Base-by-base conservation (phyloP, 345 rosid genomes). In the Balakata baccata region DNA sequence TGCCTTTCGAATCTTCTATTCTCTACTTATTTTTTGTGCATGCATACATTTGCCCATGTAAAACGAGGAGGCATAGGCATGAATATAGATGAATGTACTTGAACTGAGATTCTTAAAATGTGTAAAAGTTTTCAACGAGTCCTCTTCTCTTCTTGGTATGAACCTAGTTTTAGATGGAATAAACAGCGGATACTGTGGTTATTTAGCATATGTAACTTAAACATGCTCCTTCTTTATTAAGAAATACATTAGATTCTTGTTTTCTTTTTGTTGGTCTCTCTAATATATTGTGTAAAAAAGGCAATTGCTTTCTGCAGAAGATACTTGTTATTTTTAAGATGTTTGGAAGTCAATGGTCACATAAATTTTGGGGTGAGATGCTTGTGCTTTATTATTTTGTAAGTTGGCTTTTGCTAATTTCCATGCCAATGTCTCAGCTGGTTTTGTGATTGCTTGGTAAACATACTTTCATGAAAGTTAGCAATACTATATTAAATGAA, bases 1-100 rank as follows among this genome's bases (percentile, higher is more conserved):
- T 83, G 76, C 76, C 56, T 62, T 54, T 18, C 41, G 59, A 41
- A 58, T 53, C 37, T 67, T 52, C 64, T 39, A 45, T 45, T 66
- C 46, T 54, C 41, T 79, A 69, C 57, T 52, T 66, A n/a, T 29
- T 65, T 11, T 54, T 3, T 9, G 18, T 38, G 1, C 34, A 57
- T 57, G 9, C 22, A 20, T 47, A 14, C 50, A 9, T 8, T 3
- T 29, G 12, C 34, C 0, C n/a, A 20, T 57, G 20, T 8, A 7
- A 57, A 25, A 20, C 7, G n/a, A 25, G 34, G 1, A 43, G 25
- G 13, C 22, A 6, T 25, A 59, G 12, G 37, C 49, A 25, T 41
- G 16, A 11, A 4, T 50, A 49, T 25, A 25, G 52, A 5, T 54
- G 18, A 62, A n/a, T 22, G 38, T 22, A 7, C 11, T 25, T 67